Conservation (phyloP, 106 monocot species). For the Chionographis japonica region DNA sequence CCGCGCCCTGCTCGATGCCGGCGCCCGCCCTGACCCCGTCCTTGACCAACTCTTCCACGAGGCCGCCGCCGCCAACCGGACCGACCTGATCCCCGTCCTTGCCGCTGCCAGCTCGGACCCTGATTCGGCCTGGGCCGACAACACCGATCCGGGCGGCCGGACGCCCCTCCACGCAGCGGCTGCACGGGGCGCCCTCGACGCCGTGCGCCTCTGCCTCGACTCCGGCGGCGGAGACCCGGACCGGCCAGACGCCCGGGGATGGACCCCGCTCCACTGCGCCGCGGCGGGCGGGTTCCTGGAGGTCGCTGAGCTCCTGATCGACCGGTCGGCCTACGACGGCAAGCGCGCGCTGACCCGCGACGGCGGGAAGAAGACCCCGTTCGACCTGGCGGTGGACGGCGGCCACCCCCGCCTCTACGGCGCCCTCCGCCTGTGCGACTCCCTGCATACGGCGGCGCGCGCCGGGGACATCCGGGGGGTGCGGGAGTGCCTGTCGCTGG, state of each 20-base stretch:
- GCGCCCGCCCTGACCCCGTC: conserved; percentile 10
- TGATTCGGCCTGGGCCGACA: not conserved
- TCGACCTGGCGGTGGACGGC: conserved; percentile 32
- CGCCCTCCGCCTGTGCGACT: conserved; percentile 12
- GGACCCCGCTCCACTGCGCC: conserved; percentile 42
- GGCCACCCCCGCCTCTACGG: conserved; percentile 19
- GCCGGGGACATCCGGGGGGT: conserved; percentile 1
- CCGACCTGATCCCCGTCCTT: conserved; percentile 18
- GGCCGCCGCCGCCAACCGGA: conserved; percentile 18
- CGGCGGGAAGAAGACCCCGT: conserved; percentile 17
- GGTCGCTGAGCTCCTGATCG: conserved; percentile 10
- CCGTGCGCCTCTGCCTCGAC: conserved; percentile 16
- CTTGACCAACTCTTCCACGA: conserved; percentile 22
- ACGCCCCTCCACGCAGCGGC: conserved; percentile 9
- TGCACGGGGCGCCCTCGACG: conserved; percentile 11
- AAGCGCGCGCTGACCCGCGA: conserved; percentile 16
- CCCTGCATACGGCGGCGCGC: conserved; percentile 9
- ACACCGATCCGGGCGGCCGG: no score
- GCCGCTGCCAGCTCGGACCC: conserved; percentile 16
- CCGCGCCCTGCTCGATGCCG: conserved; percentile 8
- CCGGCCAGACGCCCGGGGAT: conserved; percentile 21
- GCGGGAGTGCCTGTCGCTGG: not conserved
- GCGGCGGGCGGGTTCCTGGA: conserved; percentile 11
- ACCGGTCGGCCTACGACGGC: conserved; percentile 1
- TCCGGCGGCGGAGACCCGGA: conserved; percentile 23